Base-by-base conservation (phyloP, 345 rosid species). In the Arabidopsis arenosa region DNA sequence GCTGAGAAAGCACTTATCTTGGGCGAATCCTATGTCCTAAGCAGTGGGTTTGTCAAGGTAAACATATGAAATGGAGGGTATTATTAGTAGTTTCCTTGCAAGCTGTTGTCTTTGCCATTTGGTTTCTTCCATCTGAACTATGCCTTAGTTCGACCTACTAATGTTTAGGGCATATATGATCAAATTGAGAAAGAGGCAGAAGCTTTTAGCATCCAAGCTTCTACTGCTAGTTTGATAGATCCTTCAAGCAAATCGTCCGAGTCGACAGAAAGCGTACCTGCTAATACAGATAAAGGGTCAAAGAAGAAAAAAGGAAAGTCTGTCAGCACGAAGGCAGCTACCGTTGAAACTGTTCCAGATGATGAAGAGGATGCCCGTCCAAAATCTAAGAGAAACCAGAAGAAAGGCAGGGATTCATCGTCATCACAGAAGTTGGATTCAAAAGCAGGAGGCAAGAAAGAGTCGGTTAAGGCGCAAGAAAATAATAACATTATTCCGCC, bases 21-120 rank as follows among this genome's bases (percentile, higher is more conserved):
- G 84, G 96, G 88, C 17, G 92, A 89, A 41, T 85, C 95, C 40
- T 92, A 76, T 75, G 74, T 92, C 70, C 74, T 94, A 81, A 92
- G 99, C 84, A 78, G 75, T 85, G 85, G 79, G 65, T 94, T 92
- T 82, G 75, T 94, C 72, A 92, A 92, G 96, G 99, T 94, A 85
- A 26, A 58, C 35, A 55, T 70, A 70, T 73, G 51, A 62, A 54
- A 21, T 57, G 55, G 40, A 73, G 37, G 49, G 32, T 52, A 12
- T 35, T 18, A 14, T 43, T 61, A 15, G 78, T 73, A 44, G 57
- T 51, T 64, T 52, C 18, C 13, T 64, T 68, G 26, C 15, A 3
- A 53, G 6, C 14, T 69, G 18, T 51, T 66, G 40, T 53, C 45
- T 73, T 62, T 61, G 23, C 53, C 48, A 56, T 33, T 64, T 28